phyloP scores from a whole-genome alignment of 164 flowering plant genomes.

The Stephania cephalantha region DNA sequence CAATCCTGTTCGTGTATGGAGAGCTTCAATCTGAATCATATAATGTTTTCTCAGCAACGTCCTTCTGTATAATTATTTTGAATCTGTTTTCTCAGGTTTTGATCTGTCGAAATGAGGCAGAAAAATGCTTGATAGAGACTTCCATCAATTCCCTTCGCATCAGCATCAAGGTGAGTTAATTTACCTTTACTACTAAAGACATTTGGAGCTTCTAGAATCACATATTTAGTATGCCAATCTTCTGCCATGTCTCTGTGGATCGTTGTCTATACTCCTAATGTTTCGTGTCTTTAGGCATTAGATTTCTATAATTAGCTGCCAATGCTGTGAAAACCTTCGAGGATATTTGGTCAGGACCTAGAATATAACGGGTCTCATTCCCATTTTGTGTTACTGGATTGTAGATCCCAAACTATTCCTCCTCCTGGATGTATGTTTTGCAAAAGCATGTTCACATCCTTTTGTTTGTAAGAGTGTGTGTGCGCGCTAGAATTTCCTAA shows the following conservation, averaged over 20 bases:
- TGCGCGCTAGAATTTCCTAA: too few relatives aligned
- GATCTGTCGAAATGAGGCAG: conserved; percentile 98
- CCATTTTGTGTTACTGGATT: too few relatives aligned
- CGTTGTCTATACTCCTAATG: not conserved
- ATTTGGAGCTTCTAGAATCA: conserved; percentile 3
- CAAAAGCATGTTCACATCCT: too few relatives aligned
- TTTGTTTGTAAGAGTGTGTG: too few relatives aligned
- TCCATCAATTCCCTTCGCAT: conserved; percentile 92
- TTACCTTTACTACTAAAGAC: not conserved
- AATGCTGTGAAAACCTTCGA: not conserved
- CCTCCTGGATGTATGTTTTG: not conserved
- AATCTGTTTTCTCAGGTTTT: conserved; percentile 49
- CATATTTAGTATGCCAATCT: not conserved
- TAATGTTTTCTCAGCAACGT: not conserved
- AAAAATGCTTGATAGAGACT: conserved; percentile 94
- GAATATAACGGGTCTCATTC: too few relatives aligned
- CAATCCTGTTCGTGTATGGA: not conserved
- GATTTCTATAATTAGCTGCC: not conserved
- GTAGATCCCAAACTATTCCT: too few relatives aligned
- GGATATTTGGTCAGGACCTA: too few relatives aligned
- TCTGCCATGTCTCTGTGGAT: not conserved
- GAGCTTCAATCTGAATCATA: not conserved
- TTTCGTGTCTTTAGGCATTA: not conserved
- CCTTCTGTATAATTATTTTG: conserved; percentile 1
- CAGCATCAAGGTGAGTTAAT: conserved; percentile 74